These are phyloP conservation scores for Huiozyma sinensis DNA, from an alignment of 805 yeast genomes.

Conservation along the genomic window DNA sequence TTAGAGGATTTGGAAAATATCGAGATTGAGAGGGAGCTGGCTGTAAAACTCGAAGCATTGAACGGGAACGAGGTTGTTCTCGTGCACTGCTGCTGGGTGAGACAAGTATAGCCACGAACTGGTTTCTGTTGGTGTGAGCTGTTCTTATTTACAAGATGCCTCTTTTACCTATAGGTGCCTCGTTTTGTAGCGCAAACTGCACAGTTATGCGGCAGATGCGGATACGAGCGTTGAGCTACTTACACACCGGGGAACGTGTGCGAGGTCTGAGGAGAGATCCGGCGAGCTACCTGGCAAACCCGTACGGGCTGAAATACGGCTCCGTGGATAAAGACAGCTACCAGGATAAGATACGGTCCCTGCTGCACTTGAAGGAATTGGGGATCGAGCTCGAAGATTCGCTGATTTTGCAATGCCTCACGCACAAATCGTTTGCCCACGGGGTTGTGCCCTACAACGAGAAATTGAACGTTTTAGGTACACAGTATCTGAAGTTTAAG, in stretches of 20 bases:
- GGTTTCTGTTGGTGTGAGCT: no score
- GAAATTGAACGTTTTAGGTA: constrained; percentile 63
- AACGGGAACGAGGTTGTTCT: no score
- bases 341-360: constrained; percentile 15
- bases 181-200: no score
- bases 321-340: constrained; percentile 41
- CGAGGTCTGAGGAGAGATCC: constrained; percentile 68
- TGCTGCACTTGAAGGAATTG: constrained; percentile 16
- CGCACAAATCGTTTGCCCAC: constrained; percentile 92
- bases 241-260: constrained; percentile 42
- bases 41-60: no score
- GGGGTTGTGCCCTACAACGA: constrained; percentile 87
- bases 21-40: no score
- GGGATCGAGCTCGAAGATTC: constrained; percentile 42
- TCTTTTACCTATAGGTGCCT: no score
- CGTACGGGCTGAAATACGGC: constrained; percentile 42
- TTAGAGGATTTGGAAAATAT: no score
- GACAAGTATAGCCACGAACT: no score
- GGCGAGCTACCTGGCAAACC: constrained; percentile 39
- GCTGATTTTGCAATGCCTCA: constrained; percentile 64
- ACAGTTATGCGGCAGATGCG: no score
- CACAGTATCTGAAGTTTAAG: constrained; percentile 43
- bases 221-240: constrained; percentile 29
- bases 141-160: no score
- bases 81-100: no score